Evolutionary conservation across 1,139 yeast genomes (phyloP), one percentile per base, ranked within the genome.

Genomic region (Suhomyces guaymorum): DNA sequence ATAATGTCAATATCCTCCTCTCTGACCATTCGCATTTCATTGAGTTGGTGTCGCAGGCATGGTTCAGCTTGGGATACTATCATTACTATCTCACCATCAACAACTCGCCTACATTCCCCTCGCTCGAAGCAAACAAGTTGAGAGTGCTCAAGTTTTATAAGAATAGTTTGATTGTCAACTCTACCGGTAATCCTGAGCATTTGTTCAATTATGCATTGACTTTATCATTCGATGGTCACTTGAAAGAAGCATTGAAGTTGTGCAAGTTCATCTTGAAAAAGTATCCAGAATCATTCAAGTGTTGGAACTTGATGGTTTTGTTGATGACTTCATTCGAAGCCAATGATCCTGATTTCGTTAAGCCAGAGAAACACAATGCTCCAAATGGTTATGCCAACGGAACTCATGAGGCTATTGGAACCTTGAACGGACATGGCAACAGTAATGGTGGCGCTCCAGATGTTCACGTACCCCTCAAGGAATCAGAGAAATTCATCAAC

Each of bases 221-320:
- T 4, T 56, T 70, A 38, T 59, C 74, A 1, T 54, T 63, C 43
- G 46, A 48, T 15, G 48, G 57, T 5, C 46, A 57, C 10, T 42
- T 62, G 17, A 47, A 49, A 18, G 55, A 58, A n/a, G 54, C 74
- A 14, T 41, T 59, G 15, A 69, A 61, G 44, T 55, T 70, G 39
- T 61, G 70, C 46, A 70, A 70, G 43, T 70, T 67, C 42, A 67
- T 67, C 12, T 57, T 70, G 50, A 68, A 66, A 38, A 60, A 62
- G 43, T 67, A 52, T 37, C 75, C 75, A 0, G 73, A 70, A 43
- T 59, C 68, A 4, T 70, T 70, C 55, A 64, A 62, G 40, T 65
- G 73, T 0, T 70, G 76, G 76, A 70, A 70, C 43, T 57, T 70
- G 41, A 52, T 70, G 41, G 66, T 63, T 1, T 58, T 70, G 32